phyloP scores from a whole-genome alignment of 2,329 filamentous ascomycete genomes.

The Exserohilum turcica region DNA sequence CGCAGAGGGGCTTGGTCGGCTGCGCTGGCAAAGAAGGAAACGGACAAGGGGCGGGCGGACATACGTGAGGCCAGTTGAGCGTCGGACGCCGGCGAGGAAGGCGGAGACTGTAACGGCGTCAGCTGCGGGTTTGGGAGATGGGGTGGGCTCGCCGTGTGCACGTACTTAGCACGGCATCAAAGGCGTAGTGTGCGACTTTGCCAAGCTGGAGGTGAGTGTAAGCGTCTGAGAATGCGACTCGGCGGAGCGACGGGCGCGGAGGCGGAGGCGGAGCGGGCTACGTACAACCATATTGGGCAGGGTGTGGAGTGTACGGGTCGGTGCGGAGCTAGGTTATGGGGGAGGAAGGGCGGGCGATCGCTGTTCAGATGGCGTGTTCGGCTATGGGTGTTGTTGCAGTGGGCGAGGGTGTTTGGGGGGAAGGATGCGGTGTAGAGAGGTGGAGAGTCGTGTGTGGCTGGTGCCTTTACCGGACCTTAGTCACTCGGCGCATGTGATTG shows the following conservation, averaged over 20 bases:
- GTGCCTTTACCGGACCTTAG: constrained; percentile 19
- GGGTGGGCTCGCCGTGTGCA: constrained; percentile 7
- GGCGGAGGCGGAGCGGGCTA: constrained; percentile 21
- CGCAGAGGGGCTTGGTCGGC: too few relatives aligned
- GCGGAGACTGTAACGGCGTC: constrained; percentile 72
- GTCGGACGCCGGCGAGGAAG: constrained; percentile 95
- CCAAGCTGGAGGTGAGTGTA: constrained; percentile 81
- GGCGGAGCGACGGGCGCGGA: constrained; percentile 17
- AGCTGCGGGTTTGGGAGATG: constrained; percentile 12
- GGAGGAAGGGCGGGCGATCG: constrained; percentile 6
- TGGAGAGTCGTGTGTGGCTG: constrained; percentile 28
- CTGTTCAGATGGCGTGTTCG: not conserved
- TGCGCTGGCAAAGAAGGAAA: not conserved
- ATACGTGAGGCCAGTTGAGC: constrained; percentile 97
- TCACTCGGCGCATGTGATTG: constrained; percentile 29
- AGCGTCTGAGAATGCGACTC: constrained; percentile 48
- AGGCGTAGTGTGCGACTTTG: constrained; percentile 90
- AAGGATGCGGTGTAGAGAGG: constrained; percentile 28
- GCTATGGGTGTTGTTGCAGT: constrained; percentile 14
- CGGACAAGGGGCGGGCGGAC: constrained; percentile 47
- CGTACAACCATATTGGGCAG: constrained; percentile 47
- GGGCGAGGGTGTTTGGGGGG: constrained; percentile 12
- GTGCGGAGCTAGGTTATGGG: constrained; percentile 7
- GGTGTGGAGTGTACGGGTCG: constrained; percentile 6
- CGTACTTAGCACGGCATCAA: constrained; percentile 91